Evolutionary conservation across 495 filamentous ascomycete genomes (phyloP), one percentile per base, ranked within the genome.

Genomic region (Letharia columbiana): DNA sequence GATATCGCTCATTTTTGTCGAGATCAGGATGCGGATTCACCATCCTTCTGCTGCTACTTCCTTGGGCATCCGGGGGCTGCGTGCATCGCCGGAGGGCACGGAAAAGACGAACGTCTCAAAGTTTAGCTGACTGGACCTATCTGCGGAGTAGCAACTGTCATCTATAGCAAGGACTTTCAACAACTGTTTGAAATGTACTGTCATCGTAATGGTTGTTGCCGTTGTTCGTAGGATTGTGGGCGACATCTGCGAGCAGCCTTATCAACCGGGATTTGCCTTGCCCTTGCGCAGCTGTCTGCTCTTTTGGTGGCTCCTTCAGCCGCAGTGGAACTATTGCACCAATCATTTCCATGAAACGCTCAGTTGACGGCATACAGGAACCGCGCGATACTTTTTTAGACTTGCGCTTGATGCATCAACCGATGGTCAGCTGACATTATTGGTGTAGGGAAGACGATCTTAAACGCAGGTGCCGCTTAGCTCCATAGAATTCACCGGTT

Each of bases 401-500:
- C 54, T 57, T 57, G 54, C 54, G 54, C 54, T 57, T 57, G 33
- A 57, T 37, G 23, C 5, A 57, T 57, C 33, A 20, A 57, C 54
- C 5, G 3, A 57, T 23, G 54, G 33, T 57, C 54, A 18, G 54
- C 54, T 57, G 33, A 37, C 33, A 57, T 20, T 18, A 57, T 37
- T 37, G 31, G 33, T 15, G 15, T 28, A 23, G 12, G 33, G 33
- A 37, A 17, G 17, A 18, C 17, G 15, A 11, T 37, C 52, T 56
- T 56, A 57, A 37, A 57, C 54, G 54, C 52, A 56, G 52, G 18
- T 56, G 52, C 23, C 54, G 54, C 54, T 57, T 37, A 37, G 52
- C 35, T 18, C 35, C 31, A 9, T 33, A 35, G 2, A 4, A 18
- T 37, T 57, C 33, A 37, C 54, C 54, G 54, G 20, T 37, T 7